Conservation (phyloP, 495 filamentous ascomycete genomes). For the Neurospora pannonica region DNA sequence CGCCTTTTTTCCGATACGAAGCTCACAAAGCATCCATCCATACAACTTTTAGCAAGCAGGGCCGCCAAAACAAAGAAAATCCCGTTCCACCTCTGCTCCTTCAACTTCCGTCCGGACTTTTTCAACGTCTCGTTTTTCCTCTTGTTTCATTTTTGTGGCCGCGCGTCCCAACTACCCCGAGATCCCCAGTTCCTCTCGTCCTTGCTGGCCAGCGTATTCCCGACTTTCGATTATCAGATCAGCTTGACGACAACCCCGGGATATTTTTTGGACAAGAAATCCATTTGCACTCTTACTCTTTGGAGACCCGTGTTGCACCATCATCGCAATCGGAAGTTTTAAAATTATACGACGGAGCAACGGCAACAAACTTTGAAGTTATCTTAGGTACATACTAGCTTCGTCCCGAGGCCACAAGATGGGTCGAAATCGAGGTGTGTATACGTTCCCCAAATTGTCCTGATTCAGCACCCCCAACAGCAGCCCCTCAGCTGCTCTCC, state of each 20-base stretch:
- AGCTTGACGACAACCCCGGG: background rate
- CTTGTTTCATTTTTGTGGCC: background rate
- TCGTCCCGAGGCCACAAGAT: constrained; percentile 13
- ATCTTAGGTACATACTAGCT: background rate
- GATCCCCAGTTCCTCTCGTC: background rate
- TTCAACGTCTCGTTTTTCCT: background rate
- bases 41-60: background rate
- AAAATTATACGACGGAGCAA: background rate
- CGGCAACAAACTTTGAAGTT: background rate
- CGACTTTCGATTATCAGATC: background rate
- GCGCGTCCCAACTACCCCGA: background rate
- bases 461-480: background rate
- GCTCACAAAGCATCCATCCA: background rate
- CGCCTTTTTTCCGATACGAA: background rate
- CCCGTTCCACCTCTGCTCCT: background rate
- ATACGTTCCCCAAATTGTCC: constrained; percentile 1
- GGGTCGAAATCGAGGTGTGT: constrained; percentile 43
- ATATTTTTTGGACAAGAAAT: background rate
- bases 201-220: background rate
- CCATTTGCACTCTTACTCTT: background rate
- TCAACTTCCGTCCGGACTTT: background rate
- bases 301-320: background rate
- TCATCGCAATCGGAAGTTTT: background rate
- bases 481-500: background rate
- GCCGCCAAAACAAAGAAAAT: background rate